These are phyloP conservation scores for Phytopythium boreale DNA, from an alignment of 352 stramenopile genomes.

Conservation along the genomic window DNA sequence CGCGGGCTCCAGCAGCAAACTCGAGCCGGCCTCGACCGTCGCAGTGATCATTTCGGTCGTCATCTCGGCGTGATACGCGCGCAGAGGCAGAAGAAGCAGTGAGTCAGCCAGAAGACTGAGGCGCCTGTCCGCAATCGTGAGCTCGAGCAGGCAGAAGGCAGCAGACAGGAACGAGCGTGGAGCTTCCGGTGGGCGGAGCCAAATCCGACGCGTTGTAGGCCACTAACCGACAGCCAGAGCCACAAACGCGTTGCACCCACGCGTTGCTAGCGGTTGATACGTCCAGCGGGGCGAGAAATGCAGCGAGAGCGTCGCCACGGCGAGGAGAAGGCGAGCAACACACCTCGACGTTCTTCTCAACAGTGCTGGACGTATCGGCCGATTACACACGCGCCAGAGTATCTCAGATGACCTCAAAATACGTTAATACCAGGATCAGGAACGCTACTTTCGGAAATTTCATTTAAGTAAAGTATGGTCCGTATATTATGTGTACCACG, in stretches of 20 bases:
- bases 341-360: neutral
- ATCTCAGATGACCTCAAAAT: neutral
- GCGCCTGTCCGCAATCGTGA: neutral
- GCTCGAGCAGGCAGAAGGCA: neutral
- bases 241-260: neutral
- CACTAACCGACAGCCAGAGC: neutral
- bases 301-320: neutral
- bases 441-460: neutral
- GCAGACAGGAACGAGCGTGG: neutral
- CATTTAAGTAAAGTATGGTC: neutral
- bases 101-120: neutral
- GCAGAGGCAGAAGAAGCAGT: neutral
- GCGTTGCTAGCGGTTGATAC: neutral
- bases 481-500: neutral
- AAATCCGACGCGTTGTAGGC: neutral
- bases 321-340: neutral
- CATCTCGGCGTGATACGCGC: neutral
- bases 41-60: constrained; percentile 56
- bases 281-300: neutral
- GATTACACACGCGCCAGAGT: neutral
- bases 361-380: neutral
- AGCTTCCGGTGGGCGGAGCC: neutral
- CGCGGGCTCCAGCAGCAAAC: constrained; percentile 66
- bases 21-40: constrained; percentile 67
- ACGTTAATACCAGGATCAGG: neutral